Evolutionary conservation across 768 basidiomycete genomes (phyloP), one percentile per base, ranked within the genome.

Genomic region (Candolleomyces eurysporus): DNA sequence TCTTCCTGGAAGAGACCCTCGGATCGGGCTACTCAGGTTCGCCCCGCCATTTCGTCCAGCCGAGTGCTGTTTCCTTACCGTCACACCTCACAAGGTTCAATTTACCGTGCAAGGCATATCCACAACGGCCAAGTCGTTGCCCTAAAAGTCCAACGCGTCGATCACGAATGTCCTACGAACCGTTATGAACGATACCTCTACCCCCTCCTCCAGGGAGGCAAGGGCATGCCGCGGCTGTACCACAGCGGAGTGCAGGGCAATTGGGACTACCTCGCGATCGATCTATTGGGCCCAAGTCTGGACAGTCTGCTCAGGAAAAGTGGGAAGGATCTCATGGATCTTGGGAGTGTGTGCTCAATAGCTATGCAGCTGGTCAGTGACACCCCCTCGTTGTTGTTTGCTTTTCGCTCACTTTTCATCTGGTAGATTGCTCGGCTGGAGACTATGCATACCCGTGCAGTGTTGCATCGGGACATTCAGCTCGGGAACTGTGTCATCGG

Each of bases 141-240:
- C 2, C 78, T 92, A 58, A 92, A 92, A 69, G 75, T 92, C 10
- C 90, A 92, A 71, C 78, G 80, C 59, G 74, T 84, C 21, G 77
- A 91, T 64, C 85, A 90, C 60, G 84, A 88, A 68, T 91, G 89
- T 67, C 91, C 89, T 0, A 91, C 90, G 4, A 92, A 92, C 67
- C 77, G 73, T 32, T 90, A 87, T 58, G 90, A 92, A 68, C 83
- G 88, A 17, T 63, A 75, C 61, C 78, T 92, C 58, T 92, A 91
- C 67, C 90, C 89, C 19, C 65, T 81, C 7, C 72, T 92, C 13
- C 89, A 88, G 73, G 90, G 90, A 17, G 89, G 82, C 22, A 77
- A 79, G 48, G 90, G 90, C 5, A 89, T 92, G 82, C 90, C 90
- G 0, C 84, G 76, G 16, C 76, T 92, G n/a, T 90, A 82, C 74